These are phyloP conservation scores for Trifolium dubium DNA, from an alignment of 306 rosid species.

Conservation along the genomic window DNA sequence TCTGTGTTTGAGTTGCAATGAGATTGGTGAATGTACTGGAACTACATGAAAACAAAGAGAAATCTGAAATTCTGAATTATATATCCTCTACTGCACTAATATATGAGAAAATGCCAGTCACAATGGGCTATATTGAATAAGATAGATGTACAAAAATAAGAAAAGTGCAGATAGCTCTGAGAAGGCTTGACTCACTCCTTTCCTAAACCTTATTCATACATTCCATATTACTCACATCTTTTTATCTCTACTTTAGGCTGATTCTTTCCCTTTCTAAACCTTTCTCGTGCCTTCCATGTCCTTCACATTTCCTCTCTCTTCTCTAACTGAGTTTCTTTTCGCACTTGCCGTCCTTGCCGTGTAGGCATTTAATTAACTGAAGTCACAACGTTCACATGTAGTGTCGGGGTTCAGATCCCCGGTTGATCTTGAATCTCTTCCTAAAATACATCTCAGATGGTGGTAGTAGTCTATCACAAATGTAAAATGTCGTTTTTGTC, in stretches of 20 bases:
- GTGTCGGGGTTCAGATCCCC: too few species aligned
- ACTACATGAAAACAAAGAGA: conserved; percentile 9
- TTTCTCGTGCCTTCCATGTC: background rate
- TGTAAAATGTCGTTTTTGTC: background rate
- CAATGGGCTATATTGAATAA: background rate
- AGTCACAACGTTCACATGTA: too few species aligned
- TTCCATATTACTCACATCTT: background rate
- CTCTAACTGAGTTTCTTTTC: background rate
- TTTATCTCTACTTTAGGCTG: background rate
- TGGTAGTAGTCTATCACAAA: conserved; percentile 5
- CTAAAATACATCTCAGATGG: background rate
- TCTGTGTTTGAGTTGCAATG: conserved; percentile 20
- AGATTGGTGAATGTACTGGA: conserved; percentile 11
- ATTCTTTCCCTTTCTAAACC: conserved; percentile 16
- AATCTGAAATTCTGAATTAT: background rate
- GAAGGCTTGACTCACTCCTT: conserved; percentile 4
- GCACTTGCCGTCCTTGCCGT: too few species aligned
- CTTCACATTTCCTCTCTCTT: background rate
- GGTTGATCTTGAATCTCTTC: background rate
- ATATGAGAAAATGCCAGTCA: conserved; percentile 10
- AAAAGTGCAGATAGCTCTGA: background rate
- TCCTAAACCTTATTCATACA: background rate
- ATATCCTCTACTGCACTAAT: background rate
- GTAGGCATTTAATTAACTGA: too few species aligned
- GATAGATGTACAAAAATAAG: background rate